Percentiles rank a stretch among this genome's conserved stretches.
Evolutionary conservation across 805 yeast genomes (phyloP).

Genomic region (Kluyveromyces nonfermentans): DNA sequence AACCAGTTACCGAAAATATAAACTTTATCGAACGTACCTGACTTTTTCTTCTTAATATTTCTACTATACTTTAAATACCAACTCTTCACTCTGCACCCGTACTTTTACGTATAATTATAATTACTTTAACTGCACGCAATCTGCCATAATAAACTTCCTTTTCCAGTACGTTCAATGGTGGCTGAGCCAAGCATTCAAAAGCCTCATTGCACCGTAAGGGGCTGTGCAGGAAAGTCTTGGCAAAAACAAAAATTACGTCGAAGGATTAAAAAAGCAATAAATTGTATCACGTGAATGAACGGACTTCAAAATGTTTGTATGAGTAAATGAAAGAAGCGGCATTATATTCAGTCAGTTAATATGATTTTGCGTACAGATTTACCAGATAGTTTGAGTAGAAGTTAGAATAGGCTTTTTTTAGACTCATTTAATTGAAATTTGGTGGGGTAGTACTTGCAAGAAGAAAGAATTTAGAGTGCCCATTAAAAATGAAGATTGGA

Average conservation of each 20-base stretch:
- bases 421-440: no score
- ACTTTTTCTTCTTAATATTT: not conserved
- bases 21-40: not conserved
- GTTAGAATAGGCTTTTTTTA: no score
- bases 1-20: no score
- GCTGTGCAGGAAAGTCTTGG: not conserved
- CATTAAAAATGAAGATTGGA: not conserved
- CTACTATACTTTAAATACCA: not conserved
- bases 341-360: no score
- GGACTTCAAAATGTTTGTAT: not conserved
- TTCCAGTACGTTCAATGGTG: not conserved
- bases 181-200: not conserved
- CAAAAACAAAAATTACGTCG: not conserved
- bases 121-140: not conserved
- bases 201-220: not conserved
- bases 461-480: no score
- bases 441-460: no score
- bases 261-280: not conserved
- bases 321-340: not conserved
- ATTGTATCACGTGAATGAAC: not conserved
- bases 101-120: not conserved
- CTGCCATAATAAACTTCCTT: not conserved
- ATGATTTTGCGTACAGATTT: no score
- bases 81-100: not conserved
- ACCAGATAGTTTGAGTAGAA: no score